Conservation (phyloP, 306 rosid species). For the Boehmeria nivea region DNA sequence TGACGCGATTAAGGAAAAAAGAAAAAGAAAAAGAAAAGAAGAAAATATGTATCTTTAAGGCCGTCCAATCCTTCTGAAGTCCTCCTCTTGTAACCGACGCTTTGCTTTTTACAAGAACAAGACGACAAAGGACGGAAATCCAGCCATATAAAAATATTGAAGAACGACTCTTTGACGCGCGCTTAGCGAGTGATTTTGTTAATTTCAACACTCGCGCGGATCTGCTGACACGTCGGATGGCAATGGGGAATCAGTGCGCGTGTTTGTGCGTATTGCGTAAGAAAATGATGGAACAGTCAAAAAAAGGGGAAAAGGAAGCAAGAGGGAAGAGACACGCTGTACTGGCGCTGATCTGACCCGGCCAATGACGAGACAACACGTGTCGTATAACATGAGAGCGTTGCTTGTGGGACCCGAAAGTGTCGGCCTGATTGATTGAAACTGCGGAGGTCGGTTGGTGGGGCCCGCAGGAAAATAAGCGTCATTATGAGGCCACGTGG, state of each 20-base stretch:
- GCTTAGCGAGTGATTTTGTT: not conserved
- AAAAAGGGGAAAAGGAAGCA: constrained; percentile 5
- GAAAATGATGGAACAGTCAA: constrained; percentile 8
- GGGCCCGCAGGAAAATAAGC: not conserved
- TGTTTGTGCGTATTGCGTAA: not conserved
- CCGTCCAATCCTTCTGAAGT: constrained; percentile 1
- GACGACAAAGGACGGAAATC: not conserved
- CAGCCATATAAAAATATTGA: no score
- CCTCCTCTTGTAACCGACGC: constrained; percentile 21
- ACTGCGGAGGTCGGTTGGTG: constrained; percentile 27
- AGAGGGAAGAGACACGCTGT: constrained; percentile 12
- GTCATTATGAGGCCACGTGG: constrained; percentile 20
- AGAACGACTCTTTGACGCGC: not conserved
- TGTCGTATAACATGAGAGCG: constrained; percentile 16
- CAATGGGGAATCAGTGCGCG: no score
- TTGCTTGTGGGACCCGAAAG: constrained; percentile 22
- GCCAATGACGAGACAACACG: constrained; percentile 29
- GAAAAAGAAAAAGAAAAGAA: no score
- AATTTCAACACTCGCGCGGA: not conserved
- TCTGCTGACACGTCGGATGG: not conserved
- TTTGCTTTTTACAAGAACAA: not conserved
- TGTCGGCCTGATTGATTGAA: constrained; percentile 32
- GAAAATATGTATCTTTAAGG: not conserved
- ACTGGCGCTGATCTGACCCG: not conserved
- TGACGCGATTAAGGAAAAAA: constrained; percentile 19